Evolutionary conservation across 805 yeast genomes (phyloP).

Genomic region (Maudiozyma barnettii): DNA sequence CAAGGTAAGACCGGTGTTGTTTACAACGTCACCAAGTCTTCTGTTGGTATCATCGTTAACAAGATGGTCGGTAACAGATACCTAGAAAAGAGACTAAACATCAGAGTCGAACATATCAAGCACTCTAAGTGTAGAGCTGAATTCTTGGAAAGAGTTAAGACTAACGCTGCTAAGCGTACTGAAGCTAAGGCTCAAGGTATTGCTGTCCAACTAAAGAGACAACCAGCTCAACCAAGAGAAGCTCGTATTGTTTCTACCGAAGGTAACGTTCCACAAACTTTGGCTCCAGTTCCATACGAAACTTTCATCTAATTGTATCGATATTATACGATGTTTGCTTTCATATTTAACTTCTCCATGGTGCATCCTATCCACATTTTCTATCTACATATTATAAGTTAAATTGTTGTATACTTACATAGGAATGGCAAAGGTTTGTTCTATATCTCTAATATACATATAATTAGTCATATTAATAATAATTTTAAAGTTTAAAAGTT

Average conservation of each 20-base stretch:
- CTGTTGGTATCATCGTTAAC: constrained; percentile 97
- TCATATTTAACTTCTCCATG: not conserved
- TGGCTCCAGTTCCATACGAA: constrained; percentile 99
- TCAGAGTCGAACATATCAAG: constrained; percentile 97
- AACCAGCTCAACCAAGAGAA: constrained; percentile 96
- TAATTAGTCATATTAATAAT: constrained; percentile 1
- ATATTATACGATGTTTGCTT: constrained; percentile 3
- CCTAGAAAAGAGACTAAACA: constrained; percentile 96
- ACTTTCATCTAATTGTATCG: constrained; percentile 93
- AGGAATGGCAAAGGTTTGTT: not conserved
- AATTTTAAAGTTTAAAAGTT: not conserved
- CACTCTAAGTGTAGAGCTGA: constrained; percentile 99
- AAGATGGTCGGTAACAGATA: constrained; percentile 98
- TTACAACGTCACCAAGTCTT: constrained; percentile 96
- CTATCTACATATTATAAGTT: constrained; percentile 1
- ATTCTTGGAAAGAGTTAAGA: constrained; percentile 96
- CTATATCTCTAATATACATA: constrained; percentile 2
- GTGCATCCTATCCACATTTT: not conserved
- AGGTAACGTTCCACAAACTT: constrained; percentile 85
- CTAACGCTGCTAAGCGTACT: constrained; percentile 84
- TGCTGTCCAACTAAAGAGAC: constrained; percentile 90
- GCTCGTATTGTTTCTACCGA: constrained; percentile 75
- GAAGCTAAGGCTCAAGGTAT: constrained; percentile 95
- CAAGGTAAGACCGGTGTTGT: constrained; percentile 99
- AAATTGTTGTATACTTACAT: not conserved